Evolutionary conservation across 1,139 yeast species (phyloP), one percentile per base, ranked within the genome.

Genomic region (Blastobotrys niveus): DNA sequence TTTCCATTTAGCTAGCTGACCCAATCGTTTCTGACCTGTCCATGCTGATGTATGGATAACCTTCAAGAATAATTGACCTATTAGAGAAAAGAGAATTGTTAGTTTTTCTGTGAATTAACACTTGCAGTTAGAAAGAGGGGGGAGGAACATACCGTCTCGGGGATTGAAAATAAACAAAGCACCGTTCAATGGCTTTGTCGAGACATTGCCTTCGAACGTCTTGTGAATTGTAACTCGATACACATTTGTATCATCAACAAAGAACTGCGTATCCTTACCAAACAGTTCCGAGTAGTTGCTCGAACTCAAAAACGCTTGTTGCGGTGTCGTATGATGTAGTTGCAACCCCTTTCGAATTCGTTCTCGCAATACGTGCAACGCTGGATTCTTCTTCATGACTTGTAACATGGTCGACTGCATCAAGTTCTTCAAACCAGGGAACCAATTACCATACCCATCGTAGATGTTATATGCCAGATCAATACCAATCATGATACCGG

Each of bases 401-500:
- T 93, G 93, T 51, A 78, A 76, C 95, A 93, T 82, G 15, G 97
- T 95, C 59, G 82, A 87, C 59, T 85, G 95, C 69, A 91, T 72
- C 58, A 93, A 70, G 3, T 89, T 87, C 62, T 93, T 93, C 63
- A 91, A 68, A 1, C 97, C 97, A 3, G 94, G 91, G 68, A 91
- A 85, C 97, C 98, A 93, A 57, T 87, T 88, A 29, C 98, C 99
- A 64, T 87, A 93, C 0, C 95, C 91, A 63, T 88, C 96, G 60
- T 86, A 88, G 82, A 88, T 85, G 63, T 91, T 91, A 63, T 93
- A 93, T 0, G 98, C 96, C 56, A 93, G 71, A 65, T 93, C 99
- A 52, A 93, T 76, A 24, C 94, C 95, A 42, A 93, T 75, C 73
- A 91, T 78, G 3, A 86, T 73, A 51, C 99, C 99, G 0, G 96